Conservation (phyloP, 1,284 basidiomycete genomes). For the Malassezia psittaci region DNA sequence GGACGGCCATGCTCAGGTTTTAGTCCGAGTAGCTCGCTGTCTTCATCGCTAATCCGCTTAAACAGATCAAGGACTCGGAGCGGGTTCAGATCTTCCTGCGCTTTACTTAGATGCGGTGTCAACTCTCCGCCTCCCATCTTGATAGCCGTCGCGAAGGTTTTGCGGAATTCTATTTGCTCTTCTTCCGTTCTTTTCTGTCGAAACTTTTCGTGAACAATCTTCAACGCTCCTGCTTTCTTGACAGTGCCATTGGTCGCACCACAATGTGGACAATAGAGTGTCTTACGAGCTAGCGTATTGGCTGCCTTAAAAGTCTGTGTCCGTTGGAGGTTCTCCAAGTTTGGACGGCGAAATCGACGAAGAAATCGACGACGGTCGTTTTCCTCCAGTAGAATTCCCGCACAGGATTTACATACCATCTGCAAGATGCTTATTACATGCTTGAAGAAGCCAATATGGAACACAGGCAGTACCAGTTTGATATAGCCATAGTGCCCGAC, state of each 20-base stretch:
- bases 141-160: conserved; percentile 70
- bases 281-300: conserved; percentile 76
- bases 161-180: conserved; percentile 78
- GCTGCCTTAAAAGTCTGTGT: conserved; percentile 79
- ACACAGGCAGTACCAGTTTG: conserved; percentile 77
- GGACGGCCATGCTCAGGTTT: conserved; percentile 81
- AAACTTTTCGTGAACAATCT: conserved; percentile 96
- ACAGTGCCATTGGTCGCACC: conserved; percentile 86
- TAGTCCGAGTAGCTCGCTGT: conserved; percentile 86
- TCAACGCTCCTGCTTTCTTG: conserved; percentile 87
- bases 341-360: conserved; percentile 75
- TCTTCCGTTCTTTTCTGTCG: conserved; percentile 85
- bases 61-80: conserved; percentile 88
- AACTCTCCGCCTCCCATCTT: conserved; percentile 74
- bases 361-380: conserved; percentile 73
- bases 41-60: conserved; percentile 79
- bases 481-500: conserved; percentile 81
- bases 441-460: conserved; percentile 93
- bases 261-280: conserved; percentile 85
- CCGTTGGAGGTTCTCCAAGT: conserved; percentile 86
- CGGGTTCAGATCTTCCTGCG: conserved; percentile 89
- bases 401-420: conserved; percentile 67
- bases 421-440: conserved; percentile 87
- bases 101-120: conserved; percentile 72
- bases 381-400: conserved; percentile 82